Evolutionary conservation across 345 rosid genomes (phyloP).

Genomic region (Sisymbrium altissimum): DNA sequence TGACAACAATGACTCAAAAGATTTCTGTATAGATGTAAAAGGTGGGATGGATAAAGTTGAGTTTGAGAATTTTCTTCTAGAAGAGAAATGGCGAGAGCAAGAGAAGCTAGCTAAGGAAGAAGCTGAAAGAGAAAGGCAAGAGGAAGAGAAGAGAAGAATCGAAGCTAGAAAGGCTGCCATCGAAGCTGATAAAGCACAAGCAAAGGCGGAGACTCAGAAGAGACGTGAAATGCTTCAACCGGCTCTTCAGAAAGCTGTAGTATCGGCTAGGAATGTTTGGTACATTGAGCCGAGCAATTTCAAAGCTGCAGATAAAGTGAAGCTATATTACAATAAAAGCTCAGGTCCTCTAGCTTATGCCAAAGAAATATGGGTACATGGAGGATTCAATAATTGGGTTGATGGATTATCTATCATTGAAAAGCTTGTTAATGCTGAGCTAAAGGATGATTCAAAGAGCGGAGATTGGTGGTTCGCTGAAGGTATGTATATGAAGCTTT

Average conservation of each 20-base stretch:
- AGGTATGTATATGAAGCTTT: slow-evolving; percentile 42
- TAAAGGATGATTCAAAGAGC: slow-evolving; percentile 43
- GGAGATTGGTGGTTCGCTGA: slow-evolving; percentile 86
- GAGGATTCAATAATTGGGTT: slow-evolving; percentile 81
- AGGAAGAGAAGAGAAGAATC: slow-evolving; percentile 65
- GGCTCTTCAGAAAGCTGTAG: slow-evolving; percentile 49
- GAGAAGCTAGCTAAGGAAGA: slow-evolving; percentile 73
- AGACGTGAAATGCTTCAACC: slow-evolving; percentile 43
- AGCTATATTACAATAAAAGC: slow-evolving; percentile 60
- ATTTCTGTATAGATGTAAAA: slow-evolving; percentile 65
- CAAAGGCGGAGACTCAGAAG: slow-evolving; percentile 58
- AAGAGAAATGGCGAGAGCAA: slow-evolving; percentile 75
- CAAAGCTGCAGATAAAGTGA: slow-evolving; percentile 53
- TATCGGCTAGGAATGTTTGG: slow-evolving; percentile 57
- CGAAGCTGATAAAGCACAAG: slow-evolving; percentile 77
- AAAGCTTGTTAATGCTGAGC: slow-evolving; percentile 50
- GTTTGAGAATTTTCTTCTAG: slow-evolving; percentile 83
- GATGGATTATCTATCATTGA: slow-evolving; percentile 63
- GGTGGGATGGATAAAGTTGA: slow-evolving; percentile 66
- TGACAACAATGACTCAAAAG: slow-evolving; percentile 71
- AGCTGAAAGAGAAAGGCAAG: slow-evolving; percentile 71
- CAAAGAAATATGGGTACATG: slow-evolving; percentile 83
- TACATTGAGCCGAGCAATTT: slow-evolving; percentile 65
- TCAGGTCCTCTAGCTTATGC: slow-evolving; percentile 71
- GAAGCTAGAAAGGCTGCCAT: slow-evolving; percentile 71